Evolutionary conservation across 768 basidiomycete genomes (phyloP), one percentile per base, ranked within the genome.

Genomic region (Crepidotus variabilis): DNA sequence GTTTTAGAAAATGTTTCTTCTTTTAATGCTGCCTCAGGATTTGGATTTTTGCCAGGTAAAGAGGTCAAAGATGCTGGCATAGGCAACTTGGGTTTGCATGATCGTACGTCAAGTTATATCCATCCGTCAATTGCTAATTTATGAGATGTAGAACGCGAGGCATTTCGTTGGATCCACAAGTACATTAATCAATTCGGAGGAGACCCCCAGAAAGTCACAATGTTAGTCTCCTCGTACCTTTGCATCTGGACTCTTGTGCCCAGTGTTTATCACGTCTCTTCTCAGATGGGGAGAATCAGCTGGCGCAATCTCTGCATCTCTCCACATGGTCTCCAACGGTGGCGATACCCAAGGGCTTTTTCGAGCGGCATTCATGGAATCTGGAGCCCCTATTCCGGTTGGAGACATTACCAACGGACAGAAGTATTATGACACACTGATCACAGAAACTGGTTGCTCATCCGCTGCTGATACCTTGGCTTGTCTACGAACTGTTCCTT

Each of bases 121-220:
- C 50, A 49, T 24, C 24, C 13, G 11, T 48, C 21, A 14, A 1
- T 14, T 43, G 13, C 34, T 16, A 13, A 8, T 33, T 13, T 28
- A 45, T 14, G 24, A 22, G n/a, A 14, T 33, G 10, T 66, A 87
- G 80, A 83, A 63, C 75, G 82, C 22, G 68, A 79, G 33, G 85
- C 83, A 1, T 62, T 90, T 6, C 67, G 79, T 54, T 89, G 87
- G 87, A 72, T 89, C 1, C 80, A 86, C 59, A 80, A 83, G 62
- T 83, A 89, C 63, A 86, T 88, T 59, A 59, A 66, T 33, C 70
- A 73, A 7, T 89, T 88, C 58, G 86, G 87, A 0, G 88, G 88
- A 9, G 85, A 89, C 65, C 79, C 82, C 0, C 65, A 63, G 2
- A 84, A 82, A 64, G 85, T 85, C 2, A 83, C 82, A 0, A 77